Evolutionary conservation across 2,329 filamentous ascomycete species (phyloP), one percentile per base, ranked within the genome.

Genomic region (Hypoxylon sp.): DNA sequence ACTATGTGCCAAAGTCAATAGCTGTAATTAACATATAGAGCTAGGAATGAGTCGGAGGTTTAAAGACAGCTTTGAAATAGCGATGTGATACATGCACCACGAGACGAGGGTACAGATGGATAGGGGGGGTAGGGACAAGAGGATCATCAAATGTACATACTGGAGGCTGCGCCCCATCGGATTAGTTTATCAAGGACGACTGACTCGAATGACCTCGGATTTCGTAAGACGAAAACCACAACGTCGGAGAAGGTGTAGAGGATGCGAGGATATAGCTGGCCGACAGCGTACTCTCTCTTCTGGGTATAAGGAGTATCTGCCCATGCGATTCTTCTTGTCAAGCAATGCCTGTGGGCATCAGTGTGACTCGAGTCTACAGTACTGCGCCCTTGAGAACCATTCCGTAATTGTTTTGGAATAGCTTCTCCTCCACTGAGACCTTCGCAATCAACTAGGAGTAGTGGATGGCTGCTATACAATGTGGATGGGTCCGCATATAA

Each of bases 361-460:
- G 55, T 54, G 11, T 59, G 60, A 13, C 35, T 11, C 1, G 68
- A 57, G 22, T 60, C 63, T 11, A 60, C 39, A 5, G 60, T 57
- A 37, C 48, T 17, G 10, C 50, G 44, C 24, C 71, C 71, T 14
- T 75, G 69, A 5, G 69, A 50, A 10, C 65, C 29, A 47, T 76
- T 66, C 57, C 74, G 72, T 8, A 78, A 52, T 60, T 77, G 75
- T 46, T 78, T 78, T 14, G 77, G 77, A 26, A 76, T 69, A 4
- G 73, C 77, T 68, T 86, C 84, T 9, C 85, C 85, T 33, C 84
- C 85, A 19, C 83, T 80, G 8, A 87, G 79, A 0, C 85, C 85
- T 76, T 87, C 85, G 66, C 84, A 87, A 67, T 87, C 85, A 22
- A 85, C 84, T 57, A 82, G 83, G 3, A 87, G 77, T 19, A 86